Evolutionary conservation across 352 stramenopile genomes (phyloP), one percentile per base, ranked within the genome.

Genomic region (Pythium plurisporium): DNA sequence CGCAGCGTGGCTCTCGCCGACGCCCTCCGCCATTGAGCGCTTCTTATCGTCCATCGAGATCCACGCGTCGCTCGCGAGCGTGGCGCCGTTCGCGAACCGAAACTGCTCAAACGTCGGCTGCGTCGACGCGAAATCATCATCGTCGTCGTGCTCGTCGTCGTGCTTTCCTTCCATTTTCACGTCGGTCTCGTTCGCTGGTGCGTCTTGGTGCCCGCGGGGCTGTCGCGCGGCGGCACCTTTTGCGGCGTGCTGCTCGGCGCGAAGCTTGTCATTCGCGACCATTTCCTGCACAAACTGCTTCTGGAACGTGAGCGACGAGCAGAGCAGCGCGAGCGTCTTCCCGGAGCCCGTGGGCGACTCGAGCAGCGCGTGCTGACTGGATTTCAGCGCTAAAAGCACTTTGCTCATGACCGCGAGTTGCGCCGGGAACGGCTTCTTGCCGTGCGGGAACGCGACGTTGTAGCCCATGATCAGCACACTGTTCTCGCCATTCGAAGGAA

Each of bases 401-500:
- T 92, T 92, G 67, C 75, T 92, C 86, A 95, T 95, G 33, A 95
- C 84, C 2, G 82, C 84, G 26, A 95, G 62, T 56, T 95, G 86
- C 37, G 86, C 81, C 3, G 86, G 83, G 57, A 95, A 95, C 49
- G 86, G 86, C 55, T 70, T 71, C 70, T 94, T 95, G 54, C 82
- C 83, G 12, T 66, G 62, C 0, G 86, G 82, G 57, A 95, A 95
- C 33, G 69, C 77, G 10, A 95, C 80, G 49, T 64, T 72, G 75
- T 91, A 91, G 51, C 86, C 86, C 82, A 92, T 93, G 65, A 95
- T 87, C 74, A 93, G 78, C 9, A 69, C 47, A 20, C 52, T 64
- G 48, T 69, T 69, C 14, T 58, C 48, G 2, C 6, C n/a, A n/a
- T n/a, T n/a, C 46, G 20, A 41, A 22, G 34, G 47, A 30, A 14